Conservation (phyloP, 1,284 basidiomycete species). For the Puccinia horiana region DNA sequence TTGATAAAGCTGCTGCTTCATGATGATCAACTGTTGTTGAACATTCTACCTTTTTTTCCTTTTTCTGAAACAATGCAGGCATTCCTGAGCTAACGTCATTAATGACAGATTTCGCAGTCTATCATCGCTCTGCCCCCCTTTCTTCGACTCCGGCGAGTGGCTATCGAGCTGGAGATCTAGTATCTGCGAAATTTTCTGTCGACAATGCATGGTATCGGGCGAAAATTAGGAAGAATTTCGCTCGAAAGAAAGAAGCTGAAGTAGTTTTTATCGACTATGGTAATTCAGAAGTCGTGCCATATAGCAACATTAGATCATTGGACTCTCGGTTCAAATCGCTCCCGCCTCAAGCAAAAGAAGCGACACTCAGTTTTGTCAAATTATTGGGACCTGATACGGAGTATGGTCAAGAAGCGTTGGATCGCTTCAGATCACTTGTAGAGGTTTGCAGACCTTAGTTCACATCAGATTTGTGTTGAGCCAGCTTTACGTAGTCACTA, state of each 20-base stretch:
- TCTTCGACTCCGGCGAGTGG: slow-evolving; percentile 71
- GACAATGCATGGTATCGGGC: slow-evolving; percentile 94
- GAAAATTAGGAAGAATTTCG: slow-evolving; percentile 70
- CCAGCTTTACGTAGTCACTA: background rate
- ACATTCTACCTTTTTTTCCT: background rate
- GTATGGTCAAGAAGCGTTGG: slow-evolving; percentile 77
- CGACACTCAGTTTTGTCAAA: slow-evolving; percentile 74
- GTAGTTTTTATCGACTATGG: slow-evolving; percentile 61
- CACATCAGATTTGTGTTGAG: background rate
- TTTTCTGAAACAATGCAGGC: slow-evolving; percentile 1
- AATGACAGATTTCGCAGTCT: slow-evolving; percentile 86
- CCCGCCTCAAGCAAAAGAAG: slow-evolving; percentile 67
- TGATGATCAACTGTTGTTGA: slow-evolving; percentile 63
- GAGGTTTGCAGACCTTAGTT: slow-evolving; percentile 9
- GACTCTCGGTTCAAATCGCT: slow-evolving; percentile 81
- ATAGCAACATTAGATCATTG: slow-evolving; percentile 67
- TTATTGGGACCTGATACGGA: slow-evolving; percentile 75
- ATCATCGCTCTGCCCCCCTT: slow-evolving; percentile 70
- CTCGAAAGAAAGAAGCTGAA: slow-evolving; percentile 80
- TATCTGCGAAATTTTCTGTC: slow-evolving; percentile 77
- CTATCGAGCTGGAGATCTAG: slow-evolving; percentile 71
- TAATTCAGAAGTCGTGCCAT: slow-evolving; percentile 55
- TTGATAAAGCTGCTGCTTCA: slow-evolving; percentile 61
- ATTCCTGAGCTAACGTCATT: slow-evolving; percentile 75
- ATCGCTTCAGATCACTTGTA: slow-evolving; percentile 75